phyloP scores from a whole-genome alignment of 2,329 filamentous ascomycete genomes.

The Zelopaecilomyces penicillatus region DNA sequence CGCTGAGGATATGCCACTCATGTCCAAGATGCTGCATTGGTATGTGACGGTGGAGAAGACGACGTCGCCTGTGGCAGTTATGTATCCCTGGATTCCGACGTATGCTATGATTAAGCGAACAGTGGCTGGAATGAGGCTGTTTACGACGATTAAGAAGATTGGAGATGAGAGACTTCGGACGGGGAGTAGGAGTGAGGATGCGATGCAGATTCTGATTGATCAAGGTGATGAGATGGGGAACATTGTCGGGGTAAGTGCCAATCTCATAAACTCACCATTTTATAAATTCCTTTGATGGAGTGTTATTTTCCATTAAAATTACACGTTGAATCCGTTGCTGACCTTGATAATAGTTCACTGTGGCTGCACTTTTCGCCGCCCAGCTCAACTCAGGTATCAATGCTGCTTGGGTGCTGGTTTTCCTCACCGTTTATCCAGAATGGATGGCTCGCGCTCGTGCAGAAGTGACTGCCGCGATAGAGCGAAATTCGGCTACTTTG shows the following conservation, averaged over 20 bases:
- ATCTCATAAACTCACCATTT: not conserved
- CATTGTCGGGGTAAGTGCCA: constrained; percentile 30
- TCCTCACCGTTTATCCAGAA: constrained; percentile 36
- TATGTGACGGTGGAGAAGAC: constrained; percentile 39
- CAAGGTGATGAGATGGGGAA: constrained; percentile 34
- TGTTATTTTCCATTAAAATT: not conserved
- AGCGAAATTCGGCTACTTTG: constrained; percentile 34
- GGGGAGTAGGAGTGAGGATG: constrained; percentile 37
- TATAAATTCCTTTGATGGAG: not conserved
- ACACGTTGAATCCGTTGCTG: too few relatives aligned
- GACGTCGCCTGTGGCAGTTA: constrained; percentile 33
- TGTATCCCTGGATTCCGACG: constrained; percentile 45
- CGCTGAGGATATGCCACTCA: constrained; percentile 34
- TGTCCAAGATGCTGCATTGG: constrained; percentile 32
- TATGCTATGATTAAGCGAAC: constrained; percentile 32
- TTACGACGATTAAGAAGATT: constrained; percentile 39
- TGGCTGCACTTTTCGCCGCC: constrained; percentile 49
- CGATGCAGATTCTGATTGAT: constrained; percentile 46
- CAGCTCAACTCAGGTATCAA: constrained; percentile 49
- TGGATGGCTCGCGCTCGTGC: constrained; percentile 37
- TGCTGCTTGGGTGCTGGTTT: constrained; percentile 42
- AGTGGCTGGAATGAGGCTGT: constrained; percentile 38
- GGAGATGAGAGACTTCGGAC: constrained; percentile 35
- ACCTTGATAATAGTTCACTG: constrained; percentile 31
- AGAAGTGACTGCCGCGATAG: constrained; percentile 32